Evolutionary conservation across 257 asterid genomes (phyloP).

Genomic region (Jacaranda copaia): DNA sequence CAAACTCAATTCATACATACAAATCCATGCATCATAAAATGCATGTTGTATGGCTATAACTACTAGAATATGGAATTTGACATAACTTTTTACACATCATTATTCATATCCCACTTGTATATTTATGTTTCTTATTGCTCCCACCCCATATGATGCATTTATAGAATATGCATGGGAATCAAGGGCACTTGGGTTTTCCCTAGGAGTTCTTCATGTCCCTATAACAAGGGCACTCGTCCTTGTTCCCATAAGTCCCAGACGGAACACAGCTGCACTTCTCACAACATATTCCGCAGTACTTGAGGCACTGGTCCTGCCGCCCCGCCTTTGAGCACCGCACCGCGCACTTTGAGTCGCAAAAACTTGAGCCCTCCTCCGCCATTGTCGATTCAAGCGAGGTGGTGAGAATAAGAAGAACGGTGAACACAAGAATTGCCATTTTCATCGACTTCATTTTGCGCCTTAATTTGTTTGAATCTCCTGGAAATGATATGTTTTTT

Average conservation of each 20-base stretch:
- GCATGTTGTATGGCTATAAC: background rate
- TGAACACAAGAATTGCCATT: background rate
- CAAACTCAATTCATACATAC: background rate
- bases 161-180: background rate
- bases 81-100: too few species aligned
- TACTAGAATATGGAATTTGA: background rate
- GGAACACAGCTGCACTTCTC: constrained; percentile 52
- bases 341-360: constrained; percentile 46
- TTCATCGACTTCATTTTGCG: background rate
- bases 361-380: constrained; percentile 6
- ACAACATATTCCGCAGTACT: constrained; percentile 60
- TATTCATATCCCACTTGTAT: too few species aligned
- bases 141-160: background rate
- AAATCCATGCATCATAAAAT: background rate
- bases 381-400: background rate
- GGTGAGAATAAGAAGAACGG: constrained; percentile 25
- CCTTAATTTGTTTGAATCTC: background rate
- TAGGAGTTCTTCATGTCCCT: constrained; percentile 62
- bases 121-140: too few species aligned
- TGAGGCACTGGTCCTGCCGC: constrained; percentile 48
- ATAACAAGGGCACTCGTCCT: constrained; percentile 60
- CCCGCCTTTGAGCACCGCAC: constrained; percentile 57
- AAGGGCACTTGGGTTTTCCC: constrained; percentile 61
- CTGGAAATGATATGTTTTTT: background rate
- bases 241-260: constrained; percentile 57